Evolutionary conservation across 2,329 filamentous ascomycete species (phyloP).

Genomic region (Sporothrix phasma): DNA sequence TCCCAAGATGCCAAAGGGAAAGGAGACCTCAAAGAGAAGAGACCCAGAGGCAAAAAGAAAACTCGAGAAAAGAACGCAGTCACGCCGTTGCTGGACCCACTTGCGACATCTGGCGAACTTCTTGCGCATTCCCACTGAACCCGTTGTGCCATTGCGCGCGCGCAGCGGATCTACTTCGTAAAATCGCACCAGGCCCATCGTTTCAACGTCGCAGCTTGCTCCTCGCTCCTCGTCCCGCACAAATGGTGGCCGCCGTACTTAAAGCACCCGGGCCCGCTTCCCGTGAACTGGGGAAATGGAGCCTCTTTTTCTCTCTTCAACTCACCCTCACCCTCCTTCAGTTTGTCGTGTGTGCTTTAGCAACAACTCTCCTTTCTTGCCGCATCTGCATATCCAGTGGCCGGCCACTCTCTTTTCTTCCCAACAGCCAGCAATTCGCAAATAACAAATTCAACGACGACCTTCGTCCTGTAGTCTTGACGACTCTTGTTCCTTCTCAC

Average conservation of each 20-base stretch:
- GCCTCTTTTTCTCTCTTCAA: conserved; percentile 1
- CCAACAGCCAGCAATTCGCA: conserved; percentile 3
- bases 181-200: background rate
- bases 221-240: background rate
- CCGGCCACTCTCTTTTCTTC: conserved; percentile 12
- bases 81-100: background rate
- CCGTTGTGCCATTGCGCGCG: background rate
- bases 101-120: background rate
- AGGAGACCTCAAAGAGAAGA: background rate
- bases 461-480: background rate
- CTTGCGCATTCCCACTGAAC: background rate
- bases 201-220: too few species aligned
- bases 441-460: background rate
- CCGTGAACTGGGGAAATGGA: background rate
- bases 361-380: background rate
- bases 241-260: background rate
- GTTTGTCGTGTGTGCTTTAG: background rate
- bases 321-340: background rate
- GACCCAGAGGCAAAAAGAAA: background rate
- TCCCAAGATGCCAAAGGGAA: background rate
- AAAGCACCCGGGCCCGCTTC: background rate
- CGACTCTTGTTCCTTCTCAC: background rate
- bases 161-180: background rate
- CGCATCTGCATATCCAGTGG: conserved; percentile 4
- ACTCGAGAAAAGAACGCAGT: background rate